These are phyloP conservation scores for Xylaria polymorpha DNA, from an alignment of 2,329 filamentous ascomycete genomes.

Conservation along the genomic window DNA sequence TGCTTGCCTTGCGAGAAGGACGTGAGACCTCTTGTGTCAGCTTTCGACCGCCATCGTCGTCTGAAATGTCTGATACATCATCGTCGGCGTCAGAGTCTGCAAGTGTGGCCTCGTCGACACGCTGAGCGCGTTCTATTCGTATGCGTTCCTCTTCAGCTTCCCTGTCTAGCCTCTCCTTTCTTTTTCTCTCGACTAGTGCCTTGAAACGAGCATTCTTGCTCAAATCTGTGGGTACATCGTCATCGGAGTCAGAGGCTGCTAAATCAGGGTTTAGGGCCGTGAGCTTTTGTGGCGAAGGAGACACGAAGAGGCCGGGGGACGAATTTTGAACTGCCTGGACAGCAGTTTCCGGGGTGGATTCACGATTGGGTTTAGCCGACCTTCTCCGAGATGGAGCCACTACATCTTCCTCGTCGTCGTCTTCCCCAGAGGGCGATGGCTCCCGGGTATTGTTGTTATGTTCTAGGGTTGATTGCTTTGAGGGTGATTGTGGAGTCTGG, in stretches of 20 bases:
- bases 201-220: constrained; percentile 71
- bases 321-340: constrained; percentile 49
- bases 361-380: constrained; percentile 42
- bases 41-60: constrained; percentile 71
- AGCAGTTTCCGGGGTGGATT: constrained; percentile 45
- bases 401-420: constrained; percentile 47
- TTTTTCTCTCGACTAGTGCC: constrained; percentile 78
- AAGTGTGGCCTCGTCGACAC: constrained; percentile 54
- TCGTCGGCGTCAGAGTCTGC: constrained; percentile 62
- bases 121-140: constrained; percentile 58
- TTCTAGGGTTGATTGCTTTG: not conserved
- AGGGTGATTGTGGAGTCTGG: constrained; percentile 21
- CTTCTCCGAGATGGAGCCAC: constrained; percentile 43
- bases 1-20: constrained; percentile 86
- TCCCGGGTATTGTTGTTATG: constrained; percentile 34
- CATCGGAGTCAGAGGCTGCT: constrained; percentile 53
- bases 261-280: constrained; percentile 40
- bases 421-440: constrained; percentile 31
- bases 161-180: constrained; percentile 74
- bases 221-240: constrained; percentile 58
- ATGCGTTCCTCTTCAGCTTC: constrained; percentile 69
- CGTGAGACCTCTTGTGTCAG: constrained; percentile 75
- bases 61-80: constrained; percentile 67
- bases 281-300: constrained; percentile 56
- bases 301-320: constrained; percentile 69